Conservation (phyloP, 2,329 filamentous ascomycete species). For the Aspergillus terreus region DNA sequence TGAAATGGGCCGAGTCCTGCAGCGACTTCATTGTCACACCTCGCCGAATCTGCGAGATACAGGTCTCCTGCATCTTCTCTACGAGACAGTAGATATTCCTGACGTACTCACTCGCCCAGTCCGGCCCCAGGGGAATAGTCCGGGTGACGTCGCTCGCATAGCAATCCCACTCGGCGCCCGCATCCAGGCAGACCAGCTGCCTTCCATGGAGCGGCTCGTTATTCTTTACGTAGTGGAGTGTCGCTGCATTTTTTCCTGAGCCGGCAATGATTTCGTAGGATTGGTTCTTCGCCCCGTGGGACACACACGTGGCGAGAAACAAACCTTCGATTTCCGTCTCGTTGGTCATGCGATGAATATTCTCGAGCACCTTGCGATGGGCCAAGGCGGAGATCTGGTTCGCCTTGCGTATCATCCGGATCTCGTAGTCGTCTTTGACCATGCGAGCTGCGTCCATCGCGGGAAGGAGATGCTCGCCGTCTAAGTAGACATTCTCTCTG, state of each 20-base stretch:
- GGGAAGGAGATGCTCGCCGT: slow-evolving; percentile 27
- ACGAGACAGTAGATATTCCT: slow-evolving; percentile 78
- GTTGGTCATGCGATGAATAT: slow-evolving; percentile 63
- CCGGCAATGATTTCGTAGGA: slow-evolving; percentile 87
- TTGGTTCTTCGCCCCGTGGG: slow-evolving; percentile 73
- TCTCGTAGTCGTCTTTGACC: slow-evolving; percentile 71
- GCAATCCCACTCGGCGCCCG: slow-evolving; percentile 71
- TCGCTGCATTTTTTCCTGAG: slow-evolving; percentile 73
- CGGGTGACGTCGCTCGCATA: slow-evolving; percentile 76
- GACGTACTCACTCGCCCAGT: slow-evolving; percentile 59
- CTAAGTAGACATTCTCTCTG: slow-evolving; percentile 18
- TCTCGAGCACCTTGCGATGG: slow-evolving; percentile 60
- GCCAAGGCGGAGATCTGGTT: slow-evolving; percentile 67
- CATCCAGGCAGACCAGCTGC: slow-evolving; percentile 78
- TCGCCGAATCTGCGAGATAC: slow-evolving; percentile 67
- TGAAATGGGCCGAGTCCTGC: slow-evolving; percentile 72
- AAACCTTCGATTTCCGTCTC: slow-evolving; percentile 79
- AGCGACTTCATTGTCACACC: slow-evolving; percentile 78
- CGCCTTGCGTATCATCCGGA: slow-evolving; percentile 68
- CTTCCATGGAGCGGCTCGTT: slow-evolving; percentile 66
- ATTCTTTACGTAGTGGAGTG: slow-evolving; percentile 84
- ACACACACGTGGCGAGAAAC: slow-evolving; percentile 73
- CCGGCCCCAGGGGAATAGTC: slow-evolving; percentile 76
- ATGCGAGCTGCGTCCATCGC: slow-evolving; percentile 68
- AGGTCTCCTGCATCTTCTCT: slow-evolving; percentile 78